These are phyloP conservation scores for Fusarium pseudoanthophilum DNA, from an alignment of 2,329 filamentous ascomycete species.

Conservation along the genomic window DNA sequence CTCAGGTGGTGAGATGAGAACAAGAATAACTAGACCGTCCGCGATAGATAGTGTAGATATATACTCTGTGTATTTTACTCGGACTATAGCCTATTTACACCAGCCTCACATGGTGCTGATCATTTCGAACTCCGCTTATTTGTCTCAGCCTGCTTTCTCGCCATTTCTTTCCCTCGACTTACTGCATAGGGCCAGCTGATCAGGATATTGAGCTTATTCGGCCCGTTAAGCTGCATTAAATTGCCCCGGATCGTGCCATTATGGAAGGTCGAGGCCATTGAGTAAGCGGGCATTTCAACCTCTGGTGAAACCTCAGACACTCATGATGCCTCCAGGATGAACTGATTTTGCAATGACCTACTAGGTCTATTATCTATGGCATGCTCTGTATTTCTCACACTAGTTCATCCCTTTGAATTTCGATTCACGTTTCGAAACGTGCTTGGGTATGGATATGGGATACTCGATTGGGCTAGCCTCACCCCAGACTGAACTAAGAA, in stretches of 20 bases:
- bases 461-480: background rate
- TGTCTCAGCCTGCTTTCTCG: background rate
- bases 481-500: background rate
- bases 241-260: background rate
- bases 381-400: background rate
- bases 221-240: background rate
- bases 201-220: background rate
- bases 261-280: background rate
- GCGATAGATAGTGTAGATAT: too few relatives aligned
- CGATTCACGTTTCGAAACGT: background rate
- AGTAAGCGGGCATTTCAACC: background rate
- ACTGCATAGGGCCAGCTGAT: background rate
- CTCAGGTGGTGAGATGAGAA: fast-evolving
- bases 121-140: background rate
- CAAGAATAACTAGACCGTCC: too few relatives aligned
- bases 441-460: background rate
- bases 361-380: too few relatives aligned
- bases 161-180: background rate
- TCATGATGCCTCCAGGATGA: background rate
- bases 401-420: background rate
- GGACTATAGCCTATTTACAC: background rate
- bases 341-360: too few relatives aligned
- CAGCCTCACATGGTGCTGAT: background rate
- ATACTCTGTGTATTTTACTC: too few relatives aligned
- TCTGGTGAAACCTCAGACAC: background rate